A percentile compares a stretch with the other conserved stretches of the same genome.
phyloP scores from a whole-genome alignment of 139 green algal genomes.

The Chlorella sorokiniana region DNA sequence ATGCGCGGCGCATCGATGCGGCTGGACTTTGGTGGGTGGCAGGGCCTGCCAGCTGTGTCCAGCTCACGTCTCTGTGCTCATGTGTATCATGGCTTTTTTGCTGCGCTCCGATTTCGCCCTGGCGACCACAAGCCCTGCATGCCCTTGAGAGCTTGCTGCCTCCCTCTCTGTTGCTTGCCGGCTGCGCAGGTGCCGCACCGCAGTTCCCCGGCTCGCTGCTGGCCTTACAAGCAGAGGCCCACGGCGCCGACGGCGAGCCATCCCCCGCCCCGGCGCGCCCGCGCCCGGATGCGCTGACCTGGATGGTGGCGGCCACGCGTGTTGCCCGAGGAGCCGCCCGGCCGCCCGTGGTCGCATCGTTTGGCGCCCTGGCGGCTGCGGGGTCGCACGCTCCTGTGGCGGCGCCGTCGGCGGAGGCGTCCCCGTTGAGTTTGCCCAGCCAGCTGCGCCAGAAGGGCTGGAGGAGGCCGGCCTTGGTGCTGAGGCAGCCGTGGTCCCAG shows the following conservation, averaged over 20 bases:
- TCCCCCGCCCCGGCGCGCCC: background rate
- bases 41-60: background rate
- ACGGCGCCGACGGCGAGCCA: background rate
- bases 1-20: background rate
- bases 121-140: background rate
- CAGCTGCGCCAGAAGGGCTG: too few species aligned
- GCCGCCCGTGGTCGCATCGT: background rate
- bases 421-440: too few species aligned
- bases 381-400: background rate
- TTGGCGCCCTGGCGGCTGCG: background rate
- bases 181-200: too few species aligned
- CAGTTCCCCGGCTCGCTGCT: too few species aligned
- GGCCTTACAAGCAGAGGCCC: too few species aligned
- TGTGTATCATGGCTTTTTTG: background rate
- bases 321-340: background rate
- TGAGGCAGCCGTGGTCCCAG: too few species aligned
- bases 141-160: too few species aligned
- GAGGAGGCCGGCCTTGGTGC: too few species aligned
- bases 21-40: background rate
- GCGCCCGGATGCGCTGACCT: background rate
- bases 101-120: background rate
- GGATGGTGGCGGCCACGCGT: background rate
- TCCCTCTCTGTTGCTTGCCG: too few species aligned
- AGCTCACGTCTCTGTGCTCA: background rate
- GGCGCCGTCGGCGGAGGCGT: too few species aligned